Evolutionary conservation across 768 basidiomycete species (phyloP).

Genomic region (Austroboletus eburneus): DNA sequence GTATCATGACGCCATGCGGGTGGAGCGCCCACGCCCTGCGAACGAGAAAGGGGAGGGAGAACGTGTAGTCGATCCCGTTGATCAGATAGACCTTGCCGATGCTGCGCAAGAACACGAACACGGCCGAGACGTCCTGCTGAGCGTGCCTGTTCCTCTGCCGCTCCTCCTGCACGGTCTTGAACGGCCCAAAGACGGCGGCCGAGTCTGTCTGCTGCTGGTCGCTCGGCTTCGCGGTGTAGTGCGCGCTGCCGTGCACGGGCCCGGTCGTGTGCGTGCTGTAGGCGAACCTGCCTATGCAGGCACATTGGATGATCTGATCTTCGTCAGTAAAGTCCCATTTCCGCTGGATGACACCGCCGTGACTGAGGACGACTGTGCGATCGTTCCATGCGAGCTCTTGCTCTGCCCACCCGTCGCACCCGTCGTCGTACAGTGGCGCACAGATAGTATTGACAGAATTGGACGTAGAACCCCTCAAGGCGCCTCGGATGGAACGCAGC

Average conservation of each 20-base stretch:
- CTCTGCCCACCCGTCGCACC: conserved; percentile 43
- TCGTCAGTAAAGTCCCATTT: conserved; percentile 75
- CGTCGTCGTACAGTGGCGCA: conserved; percentile 38
- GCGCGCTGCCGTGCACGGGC: conserved; percentile 24
- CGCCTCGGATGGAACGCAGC: conserved; percentile 54
- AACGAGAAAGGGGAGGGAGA: conserved; percentile 78
- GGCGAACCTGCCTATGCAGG: conserved; percentile 72
- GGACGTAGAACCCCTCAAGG: conserved; percentile 52
- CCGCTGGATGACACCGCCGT: conserved; percentile 63
- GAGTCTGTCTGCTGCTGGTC: conserved; percentile 13
- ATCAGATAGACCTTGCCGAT: conserved; percentile 67
- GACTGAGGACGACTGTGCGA: conserved; percentile 56
- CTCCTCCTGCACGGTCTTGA: conserved; percentile 38
- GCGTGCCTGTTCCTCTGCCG: conserved; percentile 35
- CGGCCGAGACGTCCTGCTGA: conserved; percentile 45
- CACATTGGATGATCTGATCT: conserved; percentile 70
- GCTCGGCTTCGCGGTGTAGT: conserved; percentile 23
- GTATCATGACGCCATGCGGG: conserved; percentile 78
- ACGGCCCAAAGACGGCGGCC: conserved; percentile 39
- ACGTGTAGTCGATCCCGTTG: conserved; percentile 72
- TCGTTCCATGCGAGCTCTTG: conserved; percentile 71
- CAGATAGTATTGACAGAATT: conserved; percentile 40
- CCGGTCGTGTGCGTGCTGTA: conserved; percentile 36
- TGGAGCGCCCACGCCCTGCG: conserved; percentile 72
- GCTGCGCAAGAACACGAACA: conserved; percentile 76